Evolutionary conservation across 2,329 filamentous ascomycete genomes (phyloP), one percentile per base, ranked within the genome.

Genomic region (Hymenoscyphus fructigenus): DNA sequence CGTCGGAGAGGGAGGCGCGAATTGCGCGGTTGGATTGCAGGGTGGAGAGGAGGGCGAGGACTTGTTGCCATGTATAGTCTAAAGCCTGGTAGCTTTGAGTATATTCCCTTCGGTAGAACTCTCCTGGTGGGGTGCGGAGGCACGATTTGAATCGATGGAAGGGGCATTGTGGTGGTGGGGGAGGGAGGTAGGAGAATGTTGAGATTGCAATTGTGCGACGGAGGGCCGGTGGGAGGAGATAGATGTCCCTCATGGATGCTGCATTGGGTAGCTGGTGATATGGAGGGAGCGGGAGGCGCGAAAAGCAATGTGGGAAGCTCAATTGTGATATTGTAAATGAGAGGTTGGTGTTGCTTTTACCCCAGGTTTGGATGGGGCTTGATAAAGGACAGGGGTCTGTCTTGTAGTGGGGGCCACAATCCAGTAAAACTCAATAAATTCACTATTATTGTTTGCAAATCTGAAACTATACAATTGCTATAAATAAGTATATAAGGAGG

Each of bases 21-120:
- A 74, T 66, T 3, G 67, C 55, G 10, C 69, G 68, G 56, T 75
- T 75, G 1, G 71, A 73, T 55, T 74, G 72, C 1, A 75, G 60
- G 9, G 65, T 65, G 12, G 44, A 50, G 20, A 50, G 44, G 2
- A 50, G 44, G 20, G 44, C 10, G n/a, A 50, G 4, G n/a, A 50
- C 44, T 50, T 50, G n/a, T 50, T 12, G 44, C 14, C 17, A 50
- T 20, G 44, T 50, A 7, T 50, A 50, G 20, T 50, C n/a, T 50
- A 50, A 12, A 23, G 17, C 17, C n/a, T 47, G 17, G 41, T 47
- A 47, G n/a, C 20, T 20, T 5, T n/a, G 17, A 3, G n/a, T 47
- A 32, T 32, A 32, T 32, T 7, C 29, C 29, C 9, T 32, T 32
- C 29, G 29, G 2, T 32, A 7, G 29, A 32, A 6, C 29, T 32